phyloP scores from a whole-genome alignment of 2,329 filamentous ascomycete species.

The Stachybotrys elegans region DNA sequence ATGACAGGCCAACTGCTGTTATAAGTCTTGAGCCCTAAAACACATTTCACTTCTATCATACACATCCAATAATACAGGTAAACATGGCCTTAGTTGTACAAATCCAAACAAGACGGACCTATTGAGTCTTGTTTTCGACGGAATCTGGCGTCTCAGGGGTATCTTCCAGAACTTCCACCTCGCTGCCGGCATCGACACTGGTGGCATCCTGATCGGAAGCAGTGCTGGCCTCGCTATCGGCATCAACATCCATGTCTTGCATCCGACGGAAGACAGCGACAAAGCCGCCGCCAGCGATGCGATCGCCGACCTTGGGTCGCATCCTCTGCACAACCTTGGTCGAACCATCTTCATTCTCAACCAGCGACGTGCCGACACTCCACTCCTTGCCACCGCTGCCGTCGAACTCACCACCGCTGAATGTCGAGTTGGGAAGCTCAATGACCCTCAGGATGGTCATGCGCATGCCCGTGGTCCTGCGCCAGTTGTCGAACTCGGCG shows the following conservation, averaged over 20 bases:
- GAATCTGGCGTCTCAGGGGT: neutral
- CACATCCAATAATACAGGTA: too few relatives aligned
- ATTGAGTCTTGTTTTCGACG: too few relatives aligned
- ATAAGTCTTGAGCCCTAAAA: too few relatives aligned
- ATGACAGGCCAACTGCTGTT: too few relatives aligned
- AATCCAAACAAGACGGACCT: too few relatives aligned
- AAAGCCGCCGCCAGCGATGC: constrained; percentile 35
- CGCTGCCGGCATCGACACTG: too few relatives aligned
- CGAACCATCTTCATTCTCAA: constrained; percentile 16
- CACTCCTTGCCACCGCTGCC: constrained; percentile 52
- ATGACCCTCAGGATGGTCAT: constrained; percentile 52
- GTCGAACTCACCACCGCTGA: constrained; percentile 37
- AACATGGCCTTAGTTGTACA: too few relatives aligned
- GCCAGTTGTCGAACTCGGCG: constrained; percentile 46
- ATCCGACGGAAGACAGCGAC: constrained; percentile 31
- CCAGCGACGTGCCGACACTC: constrained; percentile 51
- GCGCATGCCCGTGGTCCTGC: constrained; percentile 49
- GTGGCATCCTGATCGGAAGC: too few relatives aligned
- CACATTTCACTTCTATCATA: too few relatives aligned
- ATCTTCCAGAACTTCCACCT: too few relatives aligned
- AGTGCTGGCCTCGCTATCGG: too few relatives aligned
- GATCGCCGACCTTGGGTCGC: constrained; percentile 35
- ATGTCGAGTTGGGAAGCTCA: constrained; percentile 45
- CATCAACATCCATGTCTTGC: constrained; percentile 13
- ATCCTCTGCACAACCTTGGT: constrained; percentile 30